Evolutionary conservation across 2,329 filamentous ascomycete genomes (phyloP).

Genomic region (Mycosphaerella arachidis): DNA sequence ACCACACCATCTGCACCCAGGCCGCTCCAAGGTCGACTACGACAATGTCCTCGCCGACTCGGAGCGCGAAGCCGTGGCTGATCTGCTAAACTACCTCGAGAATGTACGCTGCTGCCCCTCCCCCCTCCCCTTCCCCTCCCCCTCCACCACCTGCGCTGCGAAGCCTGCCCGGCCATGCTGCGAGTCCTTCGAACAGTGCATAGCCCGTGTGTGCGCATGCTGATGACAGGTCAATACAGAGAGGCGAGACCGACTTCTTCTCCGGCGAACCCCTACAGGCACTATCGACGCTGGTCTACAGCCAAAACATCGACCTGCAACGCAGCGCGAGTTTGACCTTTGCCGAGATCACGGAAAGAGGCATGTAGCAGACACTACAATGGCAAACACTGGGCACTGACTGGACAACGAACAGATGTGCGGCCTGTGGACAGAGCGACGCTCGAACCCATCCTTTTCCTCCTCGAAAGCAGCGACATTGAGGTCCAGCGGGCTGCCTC

Average conservation of each 20-base stretch:
- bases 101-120: slow-evolving; percentile 60
- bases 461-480: slow-evolving; percentile 91
- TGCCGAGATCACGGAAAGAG: slow-evolving; percentile 97
- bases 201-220: slow-evolving; percentile 14
- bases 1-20: slow-evolving; percentile 26
- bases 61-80: slow-evolving; percentile 93
- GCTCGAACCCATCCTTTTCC: slow-evolving; percentile 89
- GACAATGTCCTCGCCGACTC: slow-evolving; percentile 69
- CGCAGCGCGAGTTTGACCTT: slow-evolving; percentile 96
- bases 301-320: slow-evolving; percentile 96
- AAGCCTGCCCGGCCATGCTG: neutral
- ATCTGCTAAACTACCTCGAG: slow-evolving; percentile 91
- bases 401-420: slow-evolving; percentile 62
- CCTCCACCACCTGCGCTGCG: neutral
- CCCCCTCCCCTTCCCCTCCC: slow-evolving; percentile 23
- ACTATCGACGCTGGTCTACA: slow-evolving; percentile 93
- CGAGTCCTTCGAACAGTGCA: neutral
- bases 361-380: slow-evolving; percentile 47
- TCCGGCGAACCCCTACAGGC: slow-evolving; percentile 89
- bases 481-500: slow-evolving; percentile 96
- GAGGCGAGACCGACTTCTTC: slow-evolving; percentile 97
- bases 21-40: slow-evolving; percentile 45
- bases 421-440: slow-evolving; percentile 92
- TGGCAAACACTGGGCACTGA: slow-evolving; percentile 9
- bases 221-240: slow-evolving; percentile 49